These are phyloP conservation scores for Alternaria conjuncta DNA, from an alignment of 2,329 filamentous ascomycete genomes.

Conservation along the genomic window DNA sequence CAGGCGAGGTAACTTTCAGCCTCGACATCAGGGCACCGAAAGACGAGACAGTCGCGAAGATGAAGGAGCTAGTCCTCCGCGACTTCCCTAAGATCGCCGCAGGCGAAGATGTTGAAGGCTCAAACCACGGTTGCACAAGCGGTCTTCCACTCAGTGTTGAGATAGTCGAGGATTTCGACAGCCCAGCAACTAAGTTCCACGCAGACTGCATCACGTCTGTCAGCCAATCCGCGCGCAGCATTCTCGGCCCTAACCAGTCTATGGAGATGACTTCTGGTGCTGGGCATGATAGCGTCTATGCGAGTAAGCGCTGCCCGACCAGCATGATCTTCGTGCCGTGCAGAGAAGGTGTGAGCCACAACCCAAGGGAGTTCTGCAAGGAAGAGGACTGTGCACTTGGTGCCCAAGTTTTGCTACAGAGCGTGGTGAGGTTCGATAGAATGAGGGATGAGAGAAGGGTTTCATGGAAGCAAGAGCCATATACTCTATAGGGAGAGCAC, in stretches of 20 bases:
- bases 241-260: conserved; percentile 56
- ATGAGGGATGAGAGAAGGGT: conserved; percentile 48
- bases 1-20: conserved; percentile 70
- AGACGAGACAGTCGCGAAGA: conserved; percentile 62
- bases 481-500: conserved; percentile 22
- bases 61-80: conserved; percentile 62
- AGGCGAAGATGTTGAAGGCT: conserved; percentile 60
- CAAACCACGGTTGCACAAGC: conserved; percentile 53
- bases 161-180: conserved; percentile 68
- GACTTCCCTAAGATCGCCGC: conserved; percentile 67
- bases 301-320: conserved; percentile 53
- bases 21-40: conserved; percentile 70
- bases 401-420: conserved; percentile 58
- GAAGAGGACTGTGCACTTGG: conserved; percentile 56
- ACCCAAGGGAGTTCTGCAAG: conserved; percentile 54
- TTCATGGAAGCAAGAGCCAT: conserved; percentile 37
- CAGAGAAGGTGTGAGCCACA: conserved; percentile 56
- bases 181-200: conserved; percentile 66
- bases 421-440: conserved; percentile 58
- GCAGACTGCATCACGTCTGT: conserved; percentile 71
- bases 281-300: conserved; percentile 65
- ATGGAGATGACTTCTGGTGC: conserved; percentile 68
- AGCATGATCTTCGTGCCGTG: conserved; percentile 59
- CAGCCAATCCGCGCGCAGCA: conserved; percentile 64
- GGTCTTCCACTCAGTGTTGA: conserved; percentile 61